phyloP scores from a whole-genome alignment of 768 basidiomycete genomes.

The Hortiboletus campestris region DNA sequence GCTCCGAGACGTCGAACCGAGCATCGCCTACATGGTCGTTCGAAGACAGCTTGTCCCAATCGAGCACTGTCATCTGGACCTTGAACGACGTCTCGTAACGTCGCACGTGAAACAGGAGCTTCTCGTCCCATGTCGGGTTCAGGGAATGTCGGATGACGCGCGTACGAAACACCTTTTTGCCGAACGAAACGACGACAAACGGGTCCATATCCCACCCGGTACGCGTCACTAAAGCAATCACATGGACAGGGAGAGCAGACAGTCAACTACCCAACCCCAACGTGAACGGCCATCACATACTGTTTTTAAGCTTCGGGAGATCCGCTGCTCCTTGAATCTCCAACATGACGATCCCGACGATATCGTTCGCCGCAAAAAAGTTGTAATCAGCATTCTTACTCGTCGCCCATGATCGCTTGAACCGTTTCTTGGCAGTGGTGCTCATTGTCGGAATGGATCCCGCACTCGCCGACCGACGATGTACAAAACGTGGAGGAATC shows the following conservation, averaged over 20 bases:
- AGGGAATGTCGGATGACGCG: conserved; percentile 80
- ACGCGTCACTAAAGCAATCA: conserved; percentile 60
- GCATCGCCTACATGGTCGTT: conserved; percentile 90
- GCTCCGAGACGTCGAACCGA: conserved; percentile 64
- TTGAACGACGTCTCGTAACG: conserved; percentile 79
- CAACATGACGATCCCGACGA: conserved; percentile 92
- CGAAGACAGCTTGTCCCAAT: conserved; percentile 92
- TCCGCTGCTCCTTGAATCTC: conserved; percentile 85
- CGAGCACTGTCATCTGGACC: conserved; percentile 79
- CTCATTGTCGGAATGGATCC: conserved; percentile 26
- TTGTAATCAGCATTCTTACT: conserved; percentile 49
- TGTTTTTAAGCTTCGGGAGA: conserved; percentile 82
- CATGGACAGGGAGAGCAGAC: background rate
- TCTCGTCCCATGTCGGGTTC: conserved; percentile 93
- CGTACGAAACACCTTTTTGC: conserved; percentile 95
- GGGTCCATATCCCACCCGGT: conserved; percentile 97
- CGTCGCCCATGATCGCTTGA: conserved; percentile 39
- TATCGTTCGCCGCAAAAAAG: conserved; percentile 71
- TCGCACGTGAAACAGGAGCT: conserved; percentile 91
- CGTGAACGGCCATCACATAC: conserved; percentile 44
- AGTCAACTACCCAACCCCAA: background rate
- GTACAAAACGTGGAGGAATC: conserved; percentile 19
- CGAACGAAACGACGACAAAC: conserved; percentile 93
- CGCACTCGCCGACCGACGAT: conserved; percentile 34
- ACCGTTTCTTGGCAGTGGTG: conserved; percentile 32